phyloP scores from a whole-genome alignment of 495 filamentous ascomycete species.

The Oleoguttula mirabilis region DNA sequence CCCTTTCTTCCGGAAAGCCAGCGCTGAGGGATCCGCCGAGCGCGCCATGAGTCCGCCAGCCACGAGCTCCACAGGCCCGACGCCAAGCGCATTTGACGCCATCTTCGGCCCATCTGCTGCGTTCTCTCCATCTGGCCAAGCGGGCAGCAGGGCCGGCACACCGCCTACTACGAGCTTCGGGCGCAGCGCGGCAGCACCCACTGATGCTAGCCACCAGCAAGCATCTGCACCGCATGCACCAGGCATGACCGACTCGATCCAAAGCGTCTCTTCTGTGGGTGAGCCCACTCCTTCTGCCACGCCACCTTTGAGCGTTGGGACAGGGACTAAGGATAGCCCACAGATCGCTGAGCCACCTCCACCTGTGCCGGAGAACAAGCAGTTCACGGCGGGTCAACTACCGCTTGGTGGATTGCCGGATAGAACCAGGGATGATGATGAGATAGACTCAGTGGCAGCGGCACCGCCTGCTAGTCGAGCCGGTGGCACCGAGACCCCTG shows the following conservation, averaged over 20 bases:
- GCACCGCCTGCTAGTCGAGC: constrained; percentile 68
- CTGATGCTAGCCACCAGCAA: background rate
- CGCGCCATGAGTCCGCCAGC: constrained; percentile 9
- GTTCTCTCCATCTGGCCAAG: constrained; percentile 13
- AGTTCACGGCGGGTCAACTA: constrained; percentile 34
- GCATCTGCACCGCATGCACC: background rate
- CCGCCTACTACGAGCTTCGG: constrained; percentile 17
- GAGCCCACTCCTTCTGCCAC: constrained; percentile 18
- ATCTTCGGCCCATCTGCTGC: constrained; percentile 17
- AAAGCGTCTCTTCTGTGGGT: constrained; percentile 12
- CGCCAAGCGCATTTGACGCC: constrained; percentile 16
- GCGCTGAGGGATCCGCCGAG: background rate
- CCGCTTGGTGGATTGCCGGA: constrained; percentile 8
- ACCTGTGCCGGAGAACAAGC: constrained; percentile 53
- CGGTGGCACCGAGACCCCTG: constrained; percentile 45
- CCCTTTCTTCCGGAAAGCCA: constrained; percentile 65
- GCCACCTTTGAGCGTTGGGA: constrained; percentile 10
- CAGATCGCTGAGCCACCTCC: constrained; percentile 28
- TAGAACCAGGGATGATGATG: background rate
- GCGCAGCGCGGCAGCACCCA: background rate
- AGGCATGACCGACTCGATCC: constrained; percentile 8
- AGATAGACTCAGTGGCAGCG: constrained; percentile 51
- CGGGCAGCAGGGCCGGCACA: constrained; percentile 9
- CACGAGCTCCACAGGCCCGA: constrained; percentile 1
- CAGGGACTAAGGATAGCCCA: constrained; percentile 11